A percentile compares a stretch with the other conserved stretches of the same genome.
Conservation (phyloP, 2,329 filamentous ascomycete species). For the Paraconiothyrium brasiliense region DNA sequence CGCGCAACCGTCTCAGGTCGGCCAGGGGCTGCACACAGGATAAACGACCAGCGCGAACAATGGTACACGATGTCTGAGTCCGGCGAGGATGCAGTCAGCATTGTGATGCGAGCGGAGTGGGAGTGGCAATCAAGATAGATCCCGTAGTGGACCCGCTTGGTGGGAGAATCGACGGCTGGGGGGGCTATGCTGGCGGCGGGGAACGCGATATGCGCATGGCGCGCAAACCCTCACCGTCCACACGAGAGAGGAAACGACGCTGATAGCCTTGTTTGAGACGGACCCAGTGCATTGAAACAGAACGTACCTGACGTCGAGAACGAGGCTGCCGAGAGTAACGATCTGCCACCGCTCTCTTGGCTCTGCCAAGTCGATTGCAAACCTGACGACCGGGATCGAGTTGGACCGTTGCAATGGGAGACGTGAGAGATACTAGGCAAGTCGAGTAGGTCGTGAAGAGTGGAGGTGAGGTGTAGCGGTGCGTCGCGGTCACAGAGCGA, state of each 20-base stretch:
- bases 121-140: constrained; percentile 31
- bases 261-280: constrained; percentile 18
- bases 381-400: constrained; percentile 9
- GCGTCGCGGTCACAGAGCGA: neutral
- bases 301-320: constrained; percentile 35
- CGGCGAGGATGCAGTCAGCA: constrained; percentile 43
- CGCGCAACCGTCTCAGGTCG: constrained; percentile 44
- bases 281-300: constrained; percentile 14
- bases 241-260: constrained; percentile 20
- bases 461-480: neutral
- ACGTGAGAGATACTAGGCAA: neutral
- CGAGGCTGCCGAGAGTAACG: constrained; percentile 28
- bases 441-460: neutral
- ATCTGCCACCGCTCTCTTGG: constrained; percentile 23
- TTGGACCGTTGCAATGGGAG: neutral
- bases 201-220: constrained; percentile 3
- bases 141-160: constrained; percentile 32
- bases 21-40: constrained; percentile 29
- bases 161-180: constrained; percentile 16
- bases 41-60: constrained; percentile 2
- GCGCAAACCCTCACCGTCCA: constrained; percentile 10
- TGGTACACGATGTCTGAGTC: constrained; percentile 29
- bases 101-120: constrained; percentile 37
- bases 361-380: constrained; percentile 23
- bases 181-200: constrained; percentile 23